phyloP scores from a whole-genome alignment of 768 basidiomycete genomes.

The Kwoniella sp. region DNA sequence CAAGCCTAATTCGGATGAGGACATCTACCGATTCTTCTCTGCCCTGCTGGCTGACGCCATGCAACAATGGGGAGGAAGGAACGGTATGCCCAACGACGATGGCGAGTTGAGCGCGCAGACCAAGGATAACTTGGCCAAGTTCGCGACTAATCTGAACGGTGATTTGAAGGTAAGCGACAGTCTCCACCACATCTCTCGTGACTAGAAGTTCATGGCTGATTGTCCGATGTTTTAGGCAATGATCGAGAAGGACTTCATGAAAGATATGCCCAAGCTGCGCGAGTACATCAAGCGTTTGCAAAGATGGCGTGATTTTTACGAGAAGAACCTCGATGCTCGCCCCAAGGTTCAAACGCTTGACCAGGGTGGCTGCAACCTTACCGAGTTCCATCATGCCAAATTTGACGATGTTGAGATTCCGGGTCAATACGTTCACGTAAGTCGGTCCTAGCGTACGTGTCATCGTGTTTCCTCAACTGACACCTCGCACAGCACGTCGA shows the following conservation, averaged over 20 bases:
- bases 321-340: slow-evolving; percentile 75
- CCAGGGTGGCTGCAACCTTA: slow-evolving; percentile 83
- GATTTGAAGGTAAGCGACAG: slow-evolving; percentile 50
- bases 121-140: slow-evolving; percentile 57
- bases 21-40: slow-evolving; percentile 85
- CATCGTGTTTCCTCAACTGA: neutral
- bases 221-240: slow-evolving; percentile 64
- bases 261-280: slow-evolving; percentile 72
- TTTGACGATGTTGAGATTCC: slow-evolving; percentile 98
- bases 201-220: too few species aligned
- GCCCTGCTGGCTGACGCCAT: slow-evolving; percentile 86
- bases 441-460: slow-evolving; percentile 23
- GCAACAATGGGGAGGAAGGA: slow-evolving; percentile 59
- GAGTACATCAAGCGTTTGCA: slow-evolving; percentile 91
- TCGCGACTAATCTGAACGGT: slow-evolving; percentile 56
- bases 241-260: slow-evolving; percentile 88
- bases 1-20: slow-evolving; percentile 86
- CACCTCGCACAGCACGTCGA: slow-evolving; percentile 76
- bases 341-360: slow-evolving; percentile 84
- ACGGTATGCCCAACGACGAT: slow-evolving; percentile 54
- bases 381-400: slow-evolving; percentile 96
- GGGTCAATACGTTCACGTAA: slow-evolving; percentile 96
- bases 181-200: too few species aligned
- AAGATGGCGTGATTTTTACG: slow-evolving; percentile 88
- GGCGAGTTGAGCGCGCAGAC: slow-evolving; percentile 53